Evolutionary conservation across 2,329 filamentous ascomycete species (phyloP), one percentile per base, ranked within the genome.

Genomic region (Neobulgaria alba): DNA sequence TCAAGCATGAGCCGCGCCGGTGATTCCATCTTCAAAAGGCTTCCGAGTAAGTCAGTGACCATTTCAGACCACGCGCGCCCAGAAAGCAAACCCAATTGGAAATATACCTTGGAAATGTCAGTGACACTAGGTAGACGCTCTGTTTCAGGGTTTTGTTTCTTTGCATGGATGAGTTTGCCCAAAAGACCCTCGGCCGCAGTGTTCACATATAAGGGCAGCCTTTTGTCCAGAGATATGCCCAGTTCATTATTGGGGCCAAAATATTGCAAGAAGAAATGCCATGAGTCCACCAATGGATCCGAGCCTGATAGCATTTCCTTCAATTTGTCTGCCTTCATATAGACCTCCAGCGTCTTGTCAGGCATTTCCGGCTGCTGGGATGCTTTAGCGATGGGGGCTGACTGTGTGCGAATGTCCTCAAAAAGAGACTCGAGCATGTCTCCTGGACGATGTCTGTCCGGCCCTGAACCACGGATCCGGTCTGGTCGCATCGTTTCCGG

Each of bases 351-450:
- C 12, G 50, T 43, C n/a, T n/a, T n/a, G n/a, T n/a, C n/a, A 12
- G 23, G 23, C 2, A 45, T 35, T 9, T 39, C 30, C 1, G 37
- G 31, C 15, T 36, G 29, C 17, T 34, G 38, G 18, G 39, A 31
- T n/a, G 23, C 29, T 15, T 38, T 33, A 39, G 36, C 18, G 9
- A 40, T 18, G 10, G 36, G 18, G 30, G 39, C 20, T 29, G 36
- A 46, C 16, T 44, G 38, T 10, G 47, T 46, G 19, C 57, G 31
- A 31, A 44, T 52, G 14, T 57, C 39, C 36, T 57, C 53, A 32
- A 61, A 61, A 15, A 61, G 50, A 10, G 52, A 50, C 43, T 61
- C 57, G 7, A 61, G 52, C 10, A 47, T 42, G 43, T 57, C 52
- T 38, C 41, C 54, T 23, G 50, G 39, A 35, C n/a, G n/a, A n/a